Evolutionary conservation across 2,329 filamentous ascomycete species (phyloP).

Genomic region (Fusarium luffae): DNA sequence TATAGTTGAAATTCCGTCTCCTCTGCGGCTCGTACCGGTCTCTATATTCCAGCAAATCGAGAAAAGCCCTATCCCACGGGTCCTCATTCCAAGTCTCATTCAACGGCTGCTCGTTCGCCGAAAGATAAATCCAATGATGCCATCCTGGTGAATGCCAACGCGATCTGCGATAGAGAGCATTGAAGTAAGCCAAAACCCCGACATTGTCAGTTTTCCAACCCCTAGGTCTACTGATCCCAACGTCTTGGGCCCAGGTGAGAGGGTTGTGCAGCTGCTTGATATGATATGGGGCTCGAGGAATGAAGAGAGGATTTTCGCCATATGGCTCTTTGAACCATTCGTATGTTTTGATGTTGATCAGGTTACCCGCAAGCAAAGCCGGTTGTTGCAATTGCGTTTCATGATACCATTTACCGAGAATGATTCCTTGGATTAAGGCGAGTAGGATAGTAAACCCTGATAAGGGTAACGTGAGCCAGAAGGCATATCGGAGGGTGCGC

Average conservation of each 20-base stretch:
- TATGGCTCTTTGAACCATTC: background rate
- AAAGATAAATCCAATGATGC: conserved; percentile 9
- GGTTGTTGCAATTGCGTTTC: rapidly evolving
- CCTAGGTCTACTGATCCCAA: background rate
- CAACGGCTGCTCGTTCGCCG: background rate
- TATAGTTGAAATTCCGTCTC: background rate
- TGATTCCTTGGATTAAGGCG: background rate
- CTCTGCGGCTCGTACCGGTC: background rate
- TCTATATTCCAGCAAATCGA: background rate
- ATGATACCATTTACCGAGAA: background rate
- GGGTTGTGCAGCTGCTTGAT: background rate
- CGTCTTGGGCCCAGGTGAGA: background rate
- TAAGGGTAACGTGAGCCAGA: background rate
- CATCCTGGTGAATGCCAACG: background rate
- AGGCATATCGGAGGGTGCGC: rapidly evolving
- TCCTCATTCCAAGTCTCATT: background rate
- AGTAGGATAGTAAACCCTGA: background rate
- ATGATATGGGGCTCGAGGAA: background rate
- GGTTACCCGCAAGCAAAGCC: rapidly evolving
- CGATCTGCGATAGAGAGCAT: background rate
- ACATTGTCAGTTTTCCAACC: background rate
- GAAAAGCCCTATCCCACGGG: conserved; percentile 1
- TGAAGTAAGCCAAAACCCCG: rapidly evolving
- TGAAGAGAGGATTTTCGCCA: background rate
- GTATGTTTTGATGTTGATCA: background rate